A percentile compares a stretch with the other conserved stretches of the same genome.
phyloP scores from a whole-genome alignment of 2,329 filamentous ascomycete genomes.

The Hawksworthiomyces lignivorus region DNA sequence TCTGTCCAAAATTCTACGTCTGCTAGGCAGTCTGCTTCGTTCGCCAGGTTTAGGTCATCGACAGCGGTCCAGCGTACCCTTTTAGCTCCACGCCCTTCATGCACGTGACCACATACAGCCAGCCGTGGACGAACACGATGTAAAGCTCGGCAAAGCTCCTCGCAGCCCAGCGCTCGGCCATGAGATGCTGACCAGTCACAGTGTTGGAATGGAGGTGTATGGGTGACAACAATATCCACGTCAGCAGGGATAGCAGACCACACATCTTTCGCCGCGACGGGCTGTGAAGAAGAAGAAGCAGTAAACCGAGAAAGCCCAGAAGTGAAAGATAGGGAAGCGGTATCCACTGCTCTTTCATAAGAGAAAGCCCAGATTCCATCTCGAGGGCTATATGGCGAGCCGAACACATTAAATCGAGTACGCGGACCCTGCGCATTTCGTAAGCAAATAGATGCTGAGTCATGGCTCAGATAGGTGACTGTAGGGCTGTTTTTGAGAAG shows the following conservation, averaged over 20 bases:
- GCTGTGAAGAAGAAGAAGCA: constrained; percentile 52
- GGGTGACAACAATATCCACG: constrained; percentile 61
- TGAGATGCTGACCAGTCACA: constrained; percentile 40
- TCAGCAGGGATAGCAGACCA: constrained; percentile 57
- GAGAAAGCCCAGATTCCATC: constrained; percentile 59
- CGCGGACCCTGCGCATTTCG: constrained; percentile 43
- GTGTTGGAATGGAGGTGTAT: constrained; percentile 57
- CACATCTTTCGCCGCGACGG: constrained; percentile 48
- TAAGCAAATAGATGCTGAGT: constrained; percentile 46
- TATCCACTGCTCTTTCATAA: constrained; percentile 34
- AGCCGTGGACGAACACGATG: constrained; percentile 56
- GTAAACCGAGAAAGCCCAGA: too few relatives aligned
- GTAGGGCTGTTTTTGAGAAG: constrained; percentile 46
- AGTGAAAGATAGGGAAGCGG: constrained; percentile 56
- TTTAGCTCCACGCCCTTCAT: constrained; percentile 58
- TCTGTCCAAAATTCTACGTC: constrained; percentile 47
- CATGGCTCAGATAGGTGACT: constrained; percentile 59
- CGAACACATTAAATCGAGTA: constrained; percentile 60
- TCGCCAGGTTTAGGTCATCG: constrained; percentile 30
- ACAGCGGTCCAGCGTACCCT: constrained; percentile 52
- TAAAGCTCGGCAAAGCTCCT: constrained; percentile 47
- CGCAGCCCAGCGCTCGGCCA: constrained; percentile 47
- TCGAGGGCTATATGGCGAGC: constrained; percentile 58
- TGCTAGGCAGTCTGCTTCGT: constrained; percentile 33
- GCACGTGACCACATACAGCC: constrained; percentile 65